Percentiles rank a stretch among this genome's conserved stretches.
Conservation (phyloP, 2,329 filamentous ascomycete genomes). For the Daldinia sp. region DNA sequence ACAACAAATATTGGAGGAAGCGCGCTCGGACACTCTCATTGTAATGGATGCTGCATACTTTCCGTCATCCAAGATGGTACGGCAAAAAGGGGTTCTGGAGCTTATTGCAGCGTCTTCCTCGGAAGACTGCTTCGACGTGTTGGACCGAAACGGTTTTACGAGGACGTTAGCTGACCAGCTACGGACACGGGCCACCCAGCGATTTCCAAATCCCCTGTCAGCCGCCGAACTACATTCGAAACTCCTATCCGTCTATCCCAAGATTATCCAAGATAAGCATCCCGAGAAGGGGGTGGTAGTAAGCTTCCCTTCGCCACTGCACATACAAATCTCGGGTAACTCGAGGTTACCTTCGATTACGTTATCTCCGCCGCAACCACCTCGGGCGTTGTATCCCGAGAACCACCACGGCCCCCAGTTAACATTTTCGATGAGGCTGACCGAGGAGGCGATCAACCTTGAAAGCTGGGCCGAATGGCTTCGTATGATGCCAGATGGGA, state of each 20-base stretch:
- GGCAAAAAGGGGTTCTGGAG: conserved; percentile 67
- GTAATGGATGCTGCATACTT: conserved; percentile 71
- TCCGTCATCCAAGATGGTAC: conserved; percentile 64
- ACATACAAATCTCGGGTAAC: conserved; percentile 67
- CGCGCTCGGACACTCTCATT: conserved; percentile 66
- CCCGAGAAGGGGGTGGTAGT: conserved; percentile 61
- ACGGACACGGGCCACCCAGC: conserved; percentile 60
- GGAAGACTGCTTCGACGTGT: conserved; percentile 61
- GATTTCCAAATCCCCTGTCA: conserved; percentile 59
- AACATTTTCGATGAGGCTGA: conserved; percentile 63
- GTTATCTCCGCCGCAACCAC: conserved; percentile 61
- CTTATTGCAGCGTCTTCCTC: conserved; percentile 67
- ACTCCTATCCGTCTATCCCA: conserved; percentile 64
- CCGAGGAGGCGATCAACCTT: conserved; percentile 63
- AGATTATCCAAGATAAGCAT: conserved; percentile 63
- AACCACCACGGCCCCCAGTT: conserved; percentile 57
- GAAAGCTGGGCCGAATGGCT: conserved; percentile 71
- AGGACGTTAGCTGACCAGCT: conserved; percentile 63
- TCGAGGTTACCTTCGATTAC: conserved; percentile 68
- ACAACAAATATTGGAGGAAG: conserved; percentile 68
- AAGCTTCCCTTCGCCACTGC: conserved; percentile 66
- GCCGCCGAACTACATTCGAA: conserved; percentile 67
- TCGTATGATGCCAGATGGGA: conserved; percentile 68
- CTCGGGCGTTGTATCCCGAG: conserved; percentile 56
- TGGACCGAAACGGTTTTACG: conserved; percentile 67